These are phyloP conservation scores for Plasmodium berghei DNA, from an alignment of 169 alveolate genomes.

Conservation along the genomic window DNA sequence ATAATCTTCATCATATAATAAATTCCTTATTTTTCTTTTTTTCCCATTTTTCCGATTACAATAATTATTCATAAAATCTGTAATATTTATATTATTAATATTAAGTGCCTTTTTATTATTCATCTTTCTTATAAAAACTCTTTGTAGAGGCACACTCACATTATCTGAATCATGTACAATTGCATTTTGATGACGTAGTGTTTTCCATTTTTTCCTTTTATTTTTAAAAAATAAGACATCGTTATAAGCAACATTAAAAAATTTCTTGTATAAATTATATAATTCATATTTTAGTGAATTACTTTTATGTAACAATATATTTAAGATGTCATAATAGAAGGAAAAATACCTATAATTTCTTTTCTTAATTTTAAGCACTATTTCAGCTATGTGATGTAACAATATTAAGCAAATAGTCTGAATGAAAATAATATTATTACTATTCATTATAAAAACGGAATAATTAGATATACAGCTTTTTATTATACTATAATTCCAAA, in stretches of 20 bases:
- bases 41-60: not conserved
- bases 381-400: slow-evolving; percentile 29
- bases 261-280: slow-evolving; percentile 8
- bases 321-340: slow-evolving; percentile 48
- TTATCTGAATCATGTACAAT: not conserved
- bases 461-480: slow-evolving; percentile 46
- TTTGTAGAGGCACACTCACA: not conserved
- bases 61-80: not conserved
- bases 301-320: slow-evolving; percentile 49
- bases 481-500: slow-evolving; percentile 52
- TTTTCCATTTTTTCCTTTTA: not conserved
- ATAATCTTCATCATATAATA: not conserved
- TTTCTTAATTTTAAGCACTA: slow-evolving; percentile 37
- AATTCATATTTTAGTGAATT: slow-evolving; percentile 55
- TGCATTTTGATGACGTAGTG: not conserved
- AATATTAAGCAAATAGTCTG: slow-evolving; percentile 61
- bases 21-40: not conserved
- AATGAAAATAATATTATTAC: slow-evolving; percentile 25
- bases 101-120: not conserved
- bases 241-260: not conserved
- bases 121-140: not conserved
- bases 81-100: not conserved
- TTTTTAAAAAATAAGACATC: not conserved
- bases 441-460: slow-evolving; percentile 28
- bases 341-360: slow-evolving; percentile 20